Conservation (phyloP, 352 stramenopile genomes). For the Stephanocyclus meneghinianus region DNA sequence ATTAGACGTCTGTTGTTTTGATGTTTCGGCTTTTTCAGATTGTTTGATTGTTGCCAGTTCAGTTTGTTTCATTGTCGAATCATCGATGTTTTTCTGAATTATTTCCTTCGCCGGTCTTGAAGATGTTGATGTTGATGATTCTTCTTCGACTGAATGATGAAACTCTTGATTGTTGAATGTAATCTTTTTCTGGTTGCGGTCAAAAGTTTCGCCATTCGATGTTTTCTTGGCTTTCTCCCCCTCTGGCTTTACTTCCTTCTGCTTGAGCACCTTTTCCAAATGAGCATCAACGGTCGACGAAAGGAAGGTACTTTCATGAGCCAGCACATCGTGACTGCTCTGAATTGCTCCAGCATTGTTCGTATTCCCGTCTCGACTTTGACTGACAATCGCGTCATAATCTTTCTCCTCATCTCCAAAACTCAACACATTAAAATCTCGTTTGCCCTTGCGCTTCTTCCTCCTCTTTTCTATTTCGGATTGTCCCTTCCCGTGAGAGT, state of each 20-base stretch:
- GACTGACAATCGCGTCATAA: conserved; percentile 35
- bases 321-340: conserved; percentile 69
- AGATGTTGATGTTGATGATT: conserved; percentile 3
- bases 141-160: not conserved
- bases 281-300: conserved; percentile 32
- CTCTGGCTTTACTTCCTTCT: conserved; percentile 17
- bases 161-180: conserved; percentile 8
- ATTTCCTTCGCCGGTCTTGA: not conserved
- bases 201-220: not conserved
- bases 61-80: not conserved
- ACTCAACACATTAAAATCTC: conserved; percentile 92
- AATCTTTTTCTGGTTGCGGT: not conserved
- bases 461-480: conserved; percentile 59
- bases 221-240: not conserved
- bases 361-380: not conserved
- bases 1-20: not conserved
- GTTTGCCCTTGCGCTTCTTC: conserved; percentile 88
- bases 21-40: conserved; percentile 2
- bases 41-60: not conserved
- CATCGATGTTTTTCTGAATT: conserved; percentile 4
- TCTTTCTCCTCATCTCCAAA: conserved; percentile 90
- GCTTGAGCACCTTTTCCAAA: conserved; percentile 26
- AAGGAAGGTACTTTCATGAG: conserved; percentile 42
- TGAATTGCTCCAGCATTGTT: conserved; percentile 40
- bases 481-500: conserved; percentile 8